phyloP scores from a whole-genome alignment of 75 land plant genomes.

The Gnetum montanum region DNA sequence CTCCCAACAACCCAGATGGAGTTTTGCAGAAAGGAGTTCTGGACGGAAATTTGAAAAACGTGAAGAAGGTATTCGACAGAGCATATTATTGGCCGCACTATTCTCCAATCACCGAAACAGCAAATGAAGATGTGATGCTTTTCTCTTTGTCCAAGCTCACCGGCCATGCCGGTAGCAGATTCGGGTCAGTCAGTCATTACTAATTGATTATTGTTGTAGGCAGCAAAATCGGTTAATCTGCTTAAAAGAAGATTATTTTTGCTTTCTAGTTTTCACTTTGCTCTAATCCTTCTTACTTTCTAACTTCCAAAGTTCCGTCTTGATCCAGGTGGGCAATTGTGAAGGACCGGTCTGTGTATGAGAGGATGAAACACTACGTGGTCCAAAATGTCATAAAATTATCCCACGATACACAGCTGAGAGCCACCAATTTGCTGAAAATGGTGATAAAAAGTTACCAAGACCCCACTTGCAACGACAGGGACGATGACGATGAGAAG shows the following conservation, averaged over 20 bases:
- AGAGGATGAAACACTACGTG: conserved; percentile 26
- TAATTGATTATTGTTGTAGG: not conserved
- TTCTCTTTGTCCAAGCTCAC: conserved; percentile 70
- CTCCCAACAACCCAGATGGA: conserved; percentile 82
- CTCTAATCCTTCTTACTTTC: not conserved
- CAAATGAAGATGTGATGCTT: conserved; percentile 63
- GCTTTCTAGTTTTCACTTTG: too few relatives aligned
- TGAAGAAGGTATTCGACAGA: conserved; percentile 35
- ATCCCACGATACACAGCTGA: conserved; percentile 57
- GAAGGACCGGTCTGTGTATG: conserved; percentile 40
- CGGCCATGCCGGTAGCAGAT: conserved; percentile 73
- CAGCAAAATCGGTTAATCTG: too few relatives aligned
- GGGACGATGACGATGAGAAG: too few relatives aligned
- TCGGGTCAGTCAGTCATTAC: too few relatives aligned
- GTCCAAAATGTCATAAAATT: conserved; percentile 16
- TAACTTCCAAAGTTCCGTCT: not conserved
- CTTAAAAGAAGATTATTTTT: too few relatives aligned
- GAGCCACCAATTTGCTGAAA: conserved; percentile 48
- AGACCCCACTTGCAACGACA: too few relatives aligned
- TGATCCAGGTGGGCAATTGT: conserved; percentile 67
- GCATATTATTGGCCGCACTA: conserved; percentile 91
- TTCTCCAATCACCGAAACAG: conserved; percentile 46
- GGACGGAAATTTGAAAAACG: conserved; percentile 13
- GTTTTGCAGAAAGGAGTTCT: conserved; percentile 19
- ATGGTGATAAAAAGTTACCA: conserved; percentile 24